These are phyloP conservation scores for Stylosanthes scabra DNA, from an alignment of 331 rosid species.

Conservation along the genomic window DNA sequence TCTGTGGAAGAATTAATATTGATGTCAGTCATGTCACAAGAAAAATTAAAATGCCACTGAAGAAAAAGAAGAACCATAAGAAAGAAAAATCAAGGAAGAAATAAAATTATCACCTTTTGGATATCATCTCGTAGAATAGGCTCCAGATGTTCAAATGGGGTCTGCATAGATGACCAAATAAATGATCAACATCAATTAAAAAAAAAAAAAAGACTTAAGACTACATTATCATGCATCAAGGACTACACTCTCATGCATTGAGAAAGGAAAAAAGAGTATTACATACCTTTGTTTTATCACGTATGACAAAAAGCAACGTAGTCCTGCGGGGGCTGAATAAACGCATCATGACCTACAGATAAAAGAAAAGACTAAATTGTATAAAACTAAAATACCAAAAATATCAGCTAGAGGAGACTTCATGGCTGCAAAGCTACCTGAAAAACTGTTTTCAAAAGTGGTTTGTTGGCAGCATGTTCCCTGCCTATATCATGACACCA, in stretches of 20 bases:
- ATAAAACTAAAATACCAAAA: constrained; percentile 24
- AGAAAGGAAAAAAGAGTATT: background rate
- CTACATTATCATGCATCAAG: constrained; percentile 8
- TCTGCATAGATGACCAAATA: constrained; percentile 46
- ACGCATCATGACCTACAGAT: constrained; percentile 74
- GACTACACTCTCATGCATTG: background rate
- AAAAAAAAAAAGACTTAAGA: constrained; percentile 1
- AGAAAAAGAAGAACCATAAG: background rate
- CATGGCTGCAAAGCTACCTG: constrained; percentile 50
- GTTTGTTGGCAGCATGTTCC: constrained; percentile 40
- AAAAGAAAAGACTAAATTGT: constrained; percentile 21
- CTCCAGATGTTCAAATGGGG: constrained; percentile 61
- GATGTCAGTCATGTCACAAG: constrained; percentile 8
- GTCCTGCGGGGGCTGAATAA: constrained; percentile 76
- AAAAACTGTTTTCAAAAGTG: constrained; percentile 64
- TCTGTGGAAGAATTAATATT: constrained; percentile 56
- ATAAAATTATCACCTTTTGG: constrained; percentile 54
- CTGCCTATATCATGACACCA: constrained; percentile 74
- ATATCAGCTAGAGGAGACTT: background rate
- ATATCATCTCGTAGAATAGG: constrained; percentile 71
- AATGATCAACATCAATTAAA: constrained; percentile 10
- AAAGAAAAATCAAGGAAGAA: constrained; percentile 1
- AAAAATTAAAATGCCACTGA: background rate
- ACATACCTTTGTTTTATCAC: constrained; percentile 73
- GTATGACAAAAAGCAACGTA: constrained; percentile 69